Evolutionary conservation across 441 rosid species (phyloP).

Genomic region (Eruca vesicaria): DNA sequence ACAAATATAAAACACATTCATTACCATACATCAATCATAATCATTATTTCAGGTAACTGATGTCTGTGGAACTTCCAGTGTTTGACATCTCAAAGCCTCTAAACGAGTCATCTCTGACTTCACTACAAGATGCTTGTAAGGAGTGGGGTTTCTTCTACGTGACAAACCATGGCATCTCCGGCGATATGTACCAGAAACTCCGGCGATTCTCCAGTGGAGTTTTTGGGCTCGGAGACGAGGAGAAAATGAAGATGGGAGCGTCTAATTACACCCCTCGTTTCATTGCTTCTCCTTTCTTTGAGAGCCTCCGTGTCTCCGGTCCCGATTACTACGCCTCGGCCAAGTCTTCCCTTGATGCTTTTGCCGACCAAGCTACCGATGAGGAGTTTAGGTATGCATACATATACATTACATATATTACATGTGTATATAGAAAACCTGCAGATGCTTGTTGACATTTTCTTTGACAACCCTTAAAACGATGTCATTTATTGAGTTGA

Average conservation of each 20-base stretch:
- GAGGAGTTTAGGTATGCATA: slow-evolving; percentile 47
- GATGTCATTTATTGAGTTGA: slow-evolving; percentile 20
- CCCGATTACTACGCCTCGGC: slow-evolving; percentile 59
- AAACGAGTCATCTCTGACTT: slow-evolving; percentile 37
- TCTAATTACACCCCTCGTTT: slow-evolving; percentile 56
- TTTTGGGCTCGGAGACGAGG: slow-evolving; percentile 42
- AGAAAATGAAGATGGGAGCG: slow-evolving; percentile 55
- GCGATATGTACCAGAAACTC: slow-evolving; percentile 39
- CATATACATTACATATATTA: neutral
- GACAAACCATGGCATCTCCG: slow-evolving; percentile 53
- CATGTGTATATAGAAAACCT: neutral
- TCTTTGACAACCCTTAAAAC: slow-evolving; percentile 7
- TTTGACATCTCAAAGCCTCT: slow-evolving; percentile 62
- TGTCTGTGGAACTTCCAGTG: slow-evolving; percentile 49
- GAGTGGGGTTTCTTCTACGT: slow-evolving; percentile 69
- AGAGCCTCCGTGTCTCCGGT: slow-evolving; percentile 59
- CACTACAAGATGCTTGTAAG: slow-evolving; percentile 49
- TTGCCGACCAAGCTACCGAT: slow-evolving; percentile 28
- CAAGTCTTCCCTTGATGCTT: slow-evolving; percentile 37
- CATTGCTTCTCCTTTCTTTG: slow-evolving; percentile 72
- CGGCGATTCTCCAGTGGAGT: slow-evolving; percentile 40
- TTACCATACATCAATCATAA: slow-evolving; percentile 5
- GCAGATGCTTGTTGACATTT: slow-evolving; percentile 24
- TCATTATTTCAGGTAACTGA: neutral
- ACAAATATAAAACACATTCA: neutral